phyloP scores from a whole-genome alignment of 495 filamentous ascomycete species.

The Penicillium bovifimosum region DNA sequence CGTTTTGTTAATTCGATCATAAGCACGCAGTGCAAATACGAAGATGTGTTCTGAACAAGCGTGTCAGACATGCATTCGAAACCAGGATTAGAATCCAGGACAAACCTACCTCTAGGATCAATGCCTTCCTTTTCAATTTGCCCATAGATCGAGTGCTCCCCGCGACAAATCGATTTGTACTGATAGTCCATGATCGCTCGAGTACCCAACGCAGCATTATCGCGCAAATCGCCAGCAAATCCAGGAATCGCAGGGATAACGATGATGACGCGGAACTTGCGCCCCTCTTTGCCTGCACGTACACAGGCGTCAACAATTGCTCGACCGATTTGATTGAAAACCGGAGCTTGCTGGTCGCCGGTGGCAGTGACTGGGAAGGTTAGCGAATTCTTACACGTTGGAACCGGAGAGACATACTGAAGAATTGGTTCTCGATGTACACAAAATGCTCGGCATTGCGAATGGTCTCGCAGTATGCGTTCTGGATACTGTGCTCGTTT shows the following conservation, averaged over 20 bases:
- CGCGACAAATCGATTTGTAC: conserved; percentile 90
- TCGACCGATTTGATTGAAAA: conserved; percentile 80
- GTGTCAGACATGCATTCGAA: conserved; percentile 2
- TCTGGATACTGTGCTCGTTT: conserved; percentile 85
- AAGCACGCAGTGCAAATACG: conserved; percentile 84
- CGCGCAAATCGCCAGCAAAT: conserved; percentile 85
- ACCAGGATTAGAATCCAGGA: neutral
- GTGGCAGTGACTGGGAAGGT: conserved; percentile 70
- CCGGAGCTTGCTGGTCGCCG: conserved; percentile 74
- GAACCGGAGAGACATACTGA: conserved; percentile 46
- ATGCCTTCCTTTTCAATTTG: conserved; percentile 73
- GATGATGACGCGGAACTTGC: conserved; percentile 89
- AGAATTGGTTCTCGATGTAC: conserved; percentile 98
- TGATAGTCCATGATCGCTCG: conserved; percentile 98
- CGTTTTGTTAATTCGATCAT: conserved; percentile 84
- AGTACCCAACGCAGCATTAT: conserved; percentile 77
- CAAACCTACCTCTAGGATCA: conserved; percentile 51
- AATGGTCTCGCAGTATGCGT: conserved; percentile 83
- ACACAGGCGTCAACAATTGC: conserved; percentile 89
- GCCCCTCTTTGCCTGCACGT: conserved; percentile 69
- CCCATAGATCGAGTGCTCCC: conserved; percentile 82
- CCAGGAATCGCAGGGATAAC: conserved; percentile 88
- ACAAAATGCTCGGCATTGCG: conserved; percentile 81
- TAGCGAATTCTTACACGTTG: conserved; percentile 9
- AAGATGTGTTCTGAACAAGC: conserved; percentile 61